Percentiles rank a stretch among this genome's conserved stretches.
phyloP scores from a whole-genome alignment of 306 rosid species.

The Pterocarpus santalinus region DNA sequence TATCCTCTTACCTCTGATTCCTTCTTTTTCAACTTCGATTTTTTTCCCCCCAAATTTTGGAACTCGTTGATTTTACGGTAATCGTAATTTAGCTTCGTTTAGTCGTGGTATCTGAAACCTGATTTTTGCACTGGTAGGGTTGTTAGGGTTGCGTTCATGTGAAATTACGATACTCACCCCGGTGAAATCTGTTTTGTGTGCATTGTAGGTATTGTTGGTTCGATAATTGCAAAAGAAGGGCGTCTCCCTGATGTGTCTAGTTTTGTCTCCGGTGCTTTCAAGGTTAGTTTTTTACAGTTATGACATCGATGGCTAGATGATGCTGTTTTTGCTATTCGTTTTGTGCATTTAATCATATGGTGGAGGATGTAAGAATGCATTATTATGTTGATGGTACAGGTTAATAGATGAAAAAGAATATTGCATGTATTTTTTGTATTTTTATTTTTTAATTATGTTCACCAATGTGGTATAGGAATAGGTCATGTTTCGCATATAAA shows the following conservation, averaged over 20 bases:
- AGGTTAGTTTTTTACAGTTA: constrained; percentile 61
- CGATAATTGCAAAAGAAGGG: constrained; percentile 87
- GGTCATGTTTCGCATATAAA: not conserved
- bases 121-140: not conserved
- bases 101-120: not conserved
- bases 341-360: not conserved
- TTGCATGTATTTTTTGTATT: not conserved
- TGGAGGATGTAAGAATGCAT: constrained; percentile 5
- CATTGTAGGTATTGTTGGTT: constrained; percentile 79
- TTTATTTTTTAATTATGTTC: not conserved
- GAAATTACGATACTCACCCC: constrained; percentile 5
- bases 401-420: not conserved
- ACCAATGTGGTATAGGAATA: not conserved
- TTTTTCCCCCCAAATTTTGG: not conserved
- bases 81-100: constrained; percentile 10
- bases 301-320: not conserved
- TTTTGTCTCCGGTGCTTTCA: constrained; percentile 78
- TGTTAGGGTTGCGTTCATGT: not conserved
- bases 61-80: not conserved
- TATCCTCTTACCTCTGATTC: not conserved
- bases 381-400: not conserved
- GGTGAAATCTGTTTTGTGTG: constrained; percentile 11
- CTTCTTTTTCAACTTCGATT: not conserved
- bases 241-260: constrained; percentile 65
- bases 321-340: constrained; percentile 1